A percentile compares a stretch with the other conserved stretches of the same genome.
These are phyloP conservation scores for Castanea mollissima DNA, from an alignment of 306 rosid genomes.

Conservation along the genomic window DNA sequence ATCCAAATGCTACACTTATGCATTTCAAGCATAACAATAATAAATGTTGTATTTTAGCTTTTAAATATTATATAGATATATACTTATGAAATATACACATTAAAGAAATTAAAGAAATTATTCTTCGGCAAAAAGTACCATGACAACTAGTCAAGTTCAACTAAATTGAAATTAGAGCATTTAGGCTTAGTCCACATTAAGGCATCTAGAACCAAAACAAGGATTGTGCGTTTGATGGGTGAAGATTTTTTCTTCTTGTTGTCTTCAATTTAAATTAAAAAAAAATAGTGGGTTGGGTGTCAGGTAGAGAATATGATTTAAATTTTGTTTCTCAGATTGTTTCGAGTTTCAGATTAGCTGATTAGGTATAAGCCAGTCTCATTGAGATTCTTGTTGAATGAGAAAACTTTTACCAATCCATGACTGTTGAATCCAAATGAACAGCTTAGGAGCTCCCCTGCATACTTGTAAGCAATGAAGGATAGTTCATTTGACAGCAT, in stretches of 20 bases:
- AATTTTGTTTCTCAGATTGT: background rate
- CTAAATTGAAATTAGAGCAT: background rate
- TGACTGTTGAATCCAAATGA: constrained; percentile 65
- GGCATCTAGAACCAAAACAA: no score
- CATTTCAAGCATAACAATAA: no score
- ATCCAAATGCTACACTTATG: no score
- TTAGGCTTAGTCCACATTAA: background rate
- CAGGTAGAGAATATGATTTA: background rate
- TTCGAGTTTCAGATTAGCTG: background rate
- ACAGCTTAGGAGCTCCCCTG: constrained; percentile 93
- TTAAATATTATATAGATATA: no score
- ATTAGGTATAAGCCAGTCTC: background rate
- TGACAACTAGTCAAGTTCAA: background rate
- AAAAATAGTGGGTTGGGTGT: no score
- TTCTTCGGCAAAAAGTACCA: no score
- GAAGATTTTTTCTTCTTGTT: background rate
- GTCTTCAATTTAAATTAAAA: no score
- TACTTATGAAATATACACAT: no score
- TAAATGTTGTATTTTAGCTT: no score
- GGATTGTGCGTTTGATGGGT: background rate
- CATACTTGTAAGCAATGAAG: constrained; percentile 72
- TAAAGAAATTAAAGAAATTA: no score
- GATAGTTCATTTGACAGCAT: constrained; percentile 49
- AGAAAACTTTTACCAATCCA: constrained; percentile 52
- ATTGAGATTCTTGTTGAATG: background rate